These are phyloP conservation scores for Sporothrix curviconia DNA, from an alignment of 2,329 filamentous ascomycete genomes.

Conservation along the genomic window DNA sequence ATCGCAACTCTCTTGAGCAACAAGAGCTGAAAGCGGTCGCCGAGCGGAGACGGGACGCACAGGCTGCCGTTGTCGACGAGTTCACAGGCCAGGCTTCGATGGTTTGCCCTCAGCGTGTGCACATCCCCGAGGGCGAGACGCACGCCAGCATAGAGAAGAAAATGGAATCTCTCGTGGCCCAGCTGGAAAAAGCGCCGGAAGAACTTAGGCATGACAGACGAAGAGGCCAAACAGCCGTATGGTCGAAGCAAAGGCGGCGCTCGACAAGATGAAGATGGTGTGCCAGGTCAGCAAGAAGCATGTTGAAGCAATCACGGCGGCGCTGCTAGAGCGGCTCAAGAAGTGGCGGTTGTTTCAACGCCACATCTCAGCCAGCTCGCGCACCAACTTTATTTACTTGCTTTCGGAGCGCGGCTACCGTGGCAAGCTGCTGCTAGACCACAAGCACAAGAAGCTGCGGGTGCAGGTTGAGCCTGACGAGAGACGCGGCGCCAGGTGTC, in stretches of 20 bases:
- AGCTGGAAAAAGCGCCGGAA: slow-evolving; percentile 52
- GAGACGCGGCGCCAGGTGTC: slow-evolving; percentile 60
- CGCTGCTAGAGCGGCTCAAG: slow-evolving; percentile 61
- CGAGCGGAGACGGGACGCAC: slow-evolving; percentile 41
- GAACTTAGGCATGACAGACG: slow-evolving; percentile 55
- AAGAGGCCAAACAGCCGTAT: slow-evolving; percentile 54
- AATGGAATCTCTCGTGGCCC: slow-evolving; percentile 47
- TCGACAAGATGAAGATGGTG: slow-evolving; percentile 37
- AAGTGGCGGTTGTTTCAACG: slow-evolving; percentile 79
- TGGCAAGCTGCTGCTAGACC: slow-evolving; percentile 72
- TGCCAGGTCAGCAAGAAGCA: slow-evolving; percentile 39
- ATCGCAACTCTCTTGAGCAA: slow-evolving; percentile 44
- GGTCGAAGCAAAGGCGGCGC: slow-evolving; percentile 31
- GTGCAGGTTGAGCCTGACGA: slow-evolving; percentile 67
- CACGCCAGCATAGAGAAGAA: slow-evolving; percentile 47
- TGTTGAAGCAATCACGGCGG: slow-evolving; percentile 42
- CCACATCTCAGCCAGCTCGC: slow-evolving; percentile 77
- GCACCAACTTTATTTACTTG: slow-evolving; percentile 80
- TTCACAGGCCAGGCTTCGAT: slow-evolving; percentile 49
- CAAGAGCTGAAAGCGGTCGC: slow-evolving; percentile 39
- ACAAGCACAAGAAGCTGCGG: slow-evolving; percentile 65
- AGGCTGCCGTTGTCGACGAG: slow-evolving; percentile 42
- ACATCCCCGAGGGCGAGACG: slow-evolving; percentile 60
- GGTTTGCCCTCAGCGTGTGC: slow-evolving; percentile 50
- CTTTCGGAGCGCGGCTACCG: slow-evolving; percentile 85